These are phyloP conservation scores for Pseudogymnoascus destructans DNA, from an alignment of 2,329 filamentous ascomycete species.

Conservation along the genomic window DNA sequence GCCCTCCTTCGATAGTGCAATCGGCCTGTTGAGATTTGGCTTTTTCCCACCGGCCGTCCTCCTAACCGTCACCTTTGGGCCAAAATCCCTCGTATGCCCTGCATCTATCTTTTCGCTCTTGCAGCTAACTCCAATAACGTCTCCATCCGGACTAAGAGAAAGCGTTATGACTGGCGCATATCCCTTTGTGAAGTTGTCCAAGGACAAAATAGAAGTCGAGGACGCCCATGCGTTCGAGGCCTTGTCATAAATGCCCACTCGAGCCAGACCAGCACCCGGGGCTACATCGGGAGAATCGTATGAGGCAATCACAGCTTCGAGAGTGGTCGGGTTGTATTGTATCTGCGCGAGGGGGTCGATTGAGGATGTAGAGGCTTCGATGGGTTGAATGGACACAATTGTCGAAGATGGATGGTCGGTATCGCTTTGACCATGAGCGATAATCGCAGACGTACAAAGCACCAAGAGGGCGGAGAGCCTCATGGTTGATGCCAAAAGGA, in stretches of 20 bases:
- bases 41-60: constrained; percentile 37
- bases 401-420: not conserved
- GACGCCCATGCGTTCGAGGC: constrained; percentile 36
- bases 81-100: constrained; percentile 51
- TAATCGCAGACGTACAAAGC: not conserved
- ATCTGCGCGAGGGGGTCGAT: constrained; percentile 42
- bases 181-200: constrained; percentile 47
- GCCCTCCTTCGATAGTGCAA: constrained; percentile 47
- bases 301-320: constrained; percentile 34
- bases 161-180: constrained; percentile 45
- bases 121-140: constrained; percentile 37
- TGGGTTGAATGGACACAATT: constrained; percentile 22
- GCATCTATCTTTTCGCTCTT: constrained; percentile 49
- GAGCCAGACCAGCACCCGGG: constrained; percentile 34
- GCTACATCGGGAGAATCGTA: constrained; percentile 45
- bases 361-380: constrained; percentile 28
- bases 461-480: not conserved
- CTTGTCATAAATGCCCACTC: constrained; percentile 44
- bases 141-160: constrained; percentile 34
- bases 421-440: constrained; percentile 2
- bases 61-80: constrained; percentile 42
- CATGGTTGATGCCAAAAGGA: not conserved
- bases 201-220: constrained; percentile 41
- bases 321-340: constrained; percentile 37
- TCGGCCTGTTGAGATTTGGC: constrained; percentile 49